phyloP scores from a whole-genome alignment of 345 rosid species.

The Populus deltoides region DNA sequence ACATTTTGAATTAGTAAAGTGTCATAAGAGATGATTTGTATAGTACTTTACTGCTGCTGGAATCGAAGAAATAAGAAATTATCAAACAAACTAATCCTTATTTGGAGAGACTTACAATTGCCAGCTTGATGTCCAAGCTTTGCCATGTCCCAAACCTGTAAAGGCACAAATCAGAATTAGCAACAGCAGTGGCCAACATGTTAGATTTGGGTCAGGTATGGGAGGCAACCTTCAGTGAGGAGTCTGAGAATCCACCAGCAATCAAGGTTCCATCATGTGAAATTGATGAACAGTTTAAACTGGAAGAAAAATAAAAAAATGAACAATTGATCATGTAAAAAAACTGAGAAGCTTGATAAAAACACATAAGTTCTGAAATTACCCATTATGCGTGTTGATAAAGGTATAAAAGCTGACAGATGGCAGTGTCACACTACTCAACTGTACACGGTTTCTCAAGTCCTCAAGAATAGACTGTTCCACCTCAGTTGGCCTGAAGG shows the following conservation, averaged over 20 bases:
- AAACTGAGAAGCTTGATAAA: slow-evolving; percentile 2
- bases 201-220: not conserved
- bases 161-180: slow-evolving; percentile 29
- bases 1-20: not conserved
- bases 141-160: slow-evolving; percentile 97
- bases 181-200: slow-evolving; percentile 9
- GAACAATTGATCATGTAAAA: slow-evolving; percentile 11
- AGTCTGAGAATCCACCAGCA: slow-evolving; percentile 96
- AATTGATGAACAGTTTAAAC: slow-evolving; percentile 86
- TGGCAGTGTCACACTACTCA: slow-evolving; percentile 74
- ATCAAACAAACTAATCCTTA: not conserved
- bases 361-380: slow-evolving; percentile 20
- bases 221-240: slow-evolving; percentile 71
- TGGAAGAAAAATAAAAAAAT: slow-evolving; percentile 21
- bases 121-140: slow-evolving; percentile 73
- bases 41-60: not conserved
- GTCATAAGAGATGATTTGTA: not conserved
- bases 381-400: slow-evolving; percentile 88
- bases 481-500: slow-evolving; percentile 71
- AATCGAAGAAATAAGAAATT: not conserved
- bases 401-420: slow-evolving; percentile 95
- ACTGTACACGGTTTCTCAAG: slow-evolving; percentile 87
- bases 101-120: slow-evolving; percentile 44
- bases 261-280: slow-evolving; percentile 98
- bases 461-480: slow-evolving; percentile 94